Evolutionary conservation across 441 rosid genomes (phyloP).

Genomic region (Hura crepitans): DNA sequence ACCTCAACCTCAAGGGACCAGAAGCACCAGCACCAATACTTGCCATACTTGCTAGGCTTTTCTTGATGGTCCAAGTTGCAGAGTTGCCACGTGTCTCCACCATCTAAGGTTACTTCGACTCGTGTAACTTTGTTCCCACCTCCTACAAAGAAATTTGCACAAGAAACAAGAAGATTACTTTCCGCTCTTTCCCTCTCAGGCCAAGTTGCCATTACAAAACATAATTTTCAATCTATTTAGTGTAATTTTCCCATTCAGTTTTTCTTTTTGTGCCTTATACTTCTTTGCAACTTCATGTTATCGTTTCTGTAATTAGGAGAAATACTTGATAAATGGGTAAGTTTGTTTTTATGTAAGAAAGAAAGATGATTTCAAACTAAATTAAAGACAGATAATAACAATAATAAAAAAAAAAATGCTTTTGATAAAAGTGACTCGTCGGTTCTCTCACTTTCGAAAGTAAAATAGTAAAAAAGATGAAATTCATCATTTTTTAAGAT

Average conservation of each 20-base stretch:
- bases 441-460: too few species aligned
- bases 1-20: constrained; percentile 88
- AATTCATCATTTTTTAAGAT: too few species aligned
- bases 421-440: too few species aligned
- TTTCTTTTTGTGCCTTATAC: too few species aligned
- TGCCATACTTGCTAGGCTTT: constrained; percentile 64
- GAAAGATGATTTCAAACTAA: too few species aligned
- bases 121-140: constrained; percentile 94
- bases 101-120: constrained; percentile 83
- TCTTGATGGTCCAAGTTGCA: constrained; percentile 68
- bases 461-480: too few species aligned
- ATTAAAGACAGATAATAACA: too few species aligned
- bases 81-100: constrained; percentile 88
- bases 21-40: constrained; percentile 92
- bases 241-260: background rate
- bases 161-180: constrained; percentile 12
- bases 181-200: background rate
- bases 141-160: constrained; percentile 33
- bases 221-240: background rate
- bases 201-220: background rate
- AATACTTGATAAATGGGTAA: too few species aligned
- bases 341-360: too few species aligned
- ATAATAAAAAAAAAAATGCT: too few species aligned
- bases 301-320: background rate
- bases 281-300: too few species aligned